These are phyloP conservation scores for Urtica urens DNA, from an alignment of 306 rosid species.

Conservation along the genomic window DNA sequence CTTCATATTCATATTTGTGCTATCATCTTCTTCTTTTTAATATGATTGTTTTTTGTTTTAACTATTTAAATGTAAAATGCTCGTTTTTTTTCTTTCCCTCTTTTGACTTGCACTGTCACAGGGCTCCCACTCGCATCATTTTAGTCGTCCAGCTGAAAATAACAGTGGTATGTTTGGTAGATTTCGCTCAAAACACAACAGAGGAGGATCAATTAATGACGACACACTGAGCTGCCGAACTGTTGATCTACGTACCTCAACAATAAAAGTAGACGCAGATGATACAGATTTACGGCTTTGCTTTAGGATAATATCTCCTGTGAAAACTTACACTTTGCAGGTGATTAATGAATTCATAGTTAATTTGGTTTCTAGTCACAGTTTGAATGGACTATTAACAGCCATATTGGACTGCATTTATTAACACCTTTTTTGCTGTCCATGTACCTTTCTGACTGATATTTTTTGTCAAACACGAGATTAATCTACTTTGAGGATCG, in stretches of 20 bases:
- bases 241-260: slow-evolving; percentile 73
- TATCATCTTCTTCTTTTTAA: not conserved
- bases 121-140: slow-evolving; percentile 63
- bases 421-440: too few species aligned
- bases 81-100: slow-evolving; percentile 19
- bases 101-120: slow-evolving; percentile 15
- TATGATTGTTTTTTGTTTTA: not conserved
- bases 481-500: too few species aligned
- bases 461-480: too few species aligned
- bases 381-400: too few species aligned
- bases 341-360: slow-evolving; percentile 33
- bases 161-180: slow-evolving; percentile 80
- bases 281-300: slow-evolving; percentile 91
- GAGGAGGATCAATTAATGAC: slow-evolving; percentile 48
- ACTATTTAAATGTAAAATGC: not conserved
- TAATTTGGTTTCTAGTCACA: too few species aligned
- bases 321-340: slow-evolving; percentile 76
- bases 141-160: slow-evolving; percentile 49
- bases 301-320: slow-evolving; percentile 91
- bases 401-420: too few species aligned
- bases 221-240: slow-evolving; percentile 58
- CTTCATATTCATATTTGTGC: not conserved
- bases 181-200: slow-evolving; percentile 70
- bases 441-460: too few species aligned
- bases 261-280: slow-evolving; percentile 89